A percentile compares a stretch with the other conserved stretches of the same genome.
Evolutionary conservation across 805 yeast species (phyloP).

Genomic region (Candida boidinii): DNA sequence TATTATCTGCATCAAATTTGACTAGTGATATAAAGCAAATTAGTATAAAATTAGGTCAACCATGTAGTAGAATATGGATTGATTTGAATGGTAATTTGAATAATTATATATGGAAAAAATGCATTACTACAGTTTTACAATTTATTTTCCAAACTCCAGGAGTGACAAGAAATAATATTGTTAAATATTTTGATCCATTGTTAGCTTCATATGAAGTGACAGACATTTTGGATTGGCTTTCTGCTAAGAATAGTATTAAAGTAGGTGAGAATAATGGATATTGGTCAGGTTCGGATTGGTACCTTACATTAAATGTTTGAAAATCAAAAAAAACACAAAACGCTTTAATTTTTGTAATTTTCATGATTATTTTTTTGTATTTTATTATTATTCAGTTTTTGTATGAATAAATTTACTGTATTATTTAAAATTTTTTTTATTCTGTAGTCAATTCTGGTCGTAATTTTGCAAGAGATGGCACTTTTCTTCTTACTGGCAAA

Average conservation of each 20-base stretch:
- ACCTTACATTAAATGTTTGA: slow-evolving; percentile 4
- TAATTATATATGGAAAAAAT: slow-evolving; percentile 47
- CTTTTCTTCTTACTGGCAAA: no score
- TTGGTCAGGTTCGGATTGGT: slow-evolving; percentile 41
- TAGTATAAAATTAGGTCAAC: slow-evolving; percentile 48
- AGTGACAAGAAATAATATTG: slow-evolving; percentile 21
- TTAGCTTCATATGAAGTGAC: slow-evolving; percentile 30
- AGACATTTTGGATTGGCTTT: slow-evolving; percentile 37
- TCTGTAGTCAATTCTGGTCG: no score
- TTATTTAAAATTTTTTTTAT: no score
- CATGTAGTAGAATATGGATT: slow-evolving; percentile 68
- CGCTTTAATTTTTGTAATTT: no score
- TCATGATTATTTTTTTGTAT: no score
- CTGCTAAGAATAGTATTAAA: slow-evolving; percentile 27
- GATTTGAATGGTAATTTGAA: slow-evolving; percentile 57
- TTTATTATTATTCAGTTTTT: no score
- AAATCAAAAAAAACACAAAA: no score
- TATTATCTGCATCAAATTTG: slow-evolving; percentile 21
- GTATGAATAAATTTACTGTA: no score
- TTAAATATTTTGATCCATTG: slow-evolving; percentile 17
- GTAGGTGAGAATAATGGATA: slow-evolving; percentile 29
- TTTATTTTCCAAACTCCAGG: slow-evolving; percentile 51
- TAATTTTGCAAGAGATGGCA: no score
- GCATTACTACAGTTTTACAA: slow-evolving; percentile 38
- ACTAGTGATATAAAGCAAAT: slow-evolving; percentile 8